Evolutionary conservation across 345 rosid species (phyloP).

Genomic region (Aquilaria sinensis): DNA sequence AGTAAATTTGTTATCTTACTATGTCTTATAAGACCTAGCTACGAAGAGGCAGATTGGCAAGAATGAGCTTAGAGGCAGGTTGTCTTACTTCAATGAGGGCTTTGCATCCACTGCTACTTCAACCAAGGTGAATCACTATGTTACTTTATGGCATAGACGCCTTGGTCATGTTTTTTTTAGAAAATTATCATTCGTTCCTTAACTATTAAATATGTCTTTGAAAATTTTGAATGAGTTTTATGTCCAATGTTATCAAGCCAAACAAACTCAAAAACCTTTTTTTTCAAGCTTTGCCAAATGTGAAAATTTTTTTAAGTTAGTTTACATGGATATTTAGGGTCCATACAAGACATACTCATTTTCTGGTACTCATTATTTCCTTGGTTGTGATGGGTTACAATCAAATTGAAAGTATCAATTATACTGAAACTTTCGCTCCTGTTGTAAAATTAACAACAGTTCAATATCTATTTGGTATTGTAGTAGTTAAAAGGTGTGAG

Average conservation of each 20-base stretch:
- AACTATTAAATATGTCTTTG: not conserved
- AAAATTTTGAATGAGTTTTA: no score
- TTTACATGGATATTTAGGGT: not conserved
- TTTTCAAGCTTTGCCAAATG: no score
- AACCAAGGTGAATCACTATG: not conserved
- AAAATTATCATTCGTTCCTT: no score
- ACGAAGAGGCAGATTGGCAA: no score
- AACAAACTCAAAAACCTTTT: not conserved
- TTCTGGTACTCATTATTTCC: not conserved
- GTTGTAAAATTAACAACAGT: not conserved
- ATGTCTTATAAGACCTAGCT: not conserved
- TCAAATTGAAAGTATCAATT: not conserved
- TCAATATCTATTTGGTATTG: not conserved
- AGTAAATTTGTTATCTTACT: not conserved
- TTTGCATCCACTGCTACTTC: no score
- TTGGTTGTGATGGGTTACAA: not conserved
- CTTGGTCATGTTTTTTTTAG: not conserved
- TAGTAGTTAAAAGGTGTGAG: not conserved
- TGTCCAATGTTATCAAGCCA: no score
- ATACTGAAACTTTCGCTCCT: not conserved
- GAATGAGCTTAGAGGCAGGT: not conserved
- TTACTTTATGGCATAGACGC: not conserved
- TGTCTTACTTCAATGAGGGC: no score
- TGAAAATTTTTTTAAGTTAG: not conserved
- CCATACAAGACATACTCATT: not conserved